Evolutionary conservation across 805 yeast genomes (phyloP).

Genomic region (Torulaspora microellipsoides): DNA sequence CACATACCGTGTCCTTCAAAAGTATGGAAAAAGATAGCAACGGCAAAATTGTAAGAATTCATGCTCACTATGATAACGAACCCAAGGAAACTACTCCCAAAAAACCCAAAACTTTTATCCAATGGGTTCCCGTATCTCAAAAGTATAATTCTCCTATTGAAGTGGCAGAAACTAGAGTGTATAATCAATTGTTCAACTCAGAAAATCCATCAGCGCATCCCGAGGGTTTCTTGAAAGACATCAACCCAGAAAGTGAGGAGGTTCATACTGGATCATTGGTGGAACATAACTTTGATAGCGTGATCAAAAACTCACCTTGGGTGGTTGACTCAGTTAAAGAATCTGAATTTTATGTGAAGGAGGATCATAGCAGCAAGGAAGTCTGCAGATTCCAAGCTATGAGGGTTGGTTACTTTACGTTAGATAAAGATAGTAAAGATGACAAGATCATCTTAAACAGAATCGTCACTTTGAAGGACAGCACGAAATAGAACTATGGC

Average conservation of each 20-base stretch:
- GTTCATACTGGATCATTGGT: constrained; percentile 61
- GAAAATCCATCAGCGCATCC: constrained; percentile 90
- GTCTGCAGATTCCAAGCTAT: constrained; percentile 97
- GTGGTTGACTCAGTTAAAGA: constrained; percentile 53
- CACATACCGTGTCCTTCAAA: constrained; percentile 70
- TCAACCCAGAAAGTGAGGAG: constrained; percentile 74
- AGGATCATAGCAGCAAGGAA: constrained; percentile 58
- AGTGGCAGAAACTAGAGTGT: constrained; percentile 75
- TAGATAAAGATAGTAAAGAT: constrained; percentile 70
- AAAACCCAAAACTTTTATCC: constrained; percentile 94
- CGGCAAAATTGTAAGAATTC: constrained; percentile 66
- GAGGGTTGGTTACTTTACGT: constrained; percentile 91
- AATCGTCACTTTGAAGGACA: constrained; percentile 87
- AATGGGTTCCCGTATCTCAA: constrained; percentile 82
- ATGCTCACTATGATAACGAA: constrained; percentile 75
- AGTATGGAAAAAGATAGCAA: constrained; percentile 50
- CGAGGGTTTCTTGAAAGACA: constrained; percentile 80
- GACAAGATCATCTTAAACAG: constrained; percentile 73
- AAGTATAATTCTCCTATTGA: constrained; percentile 58
- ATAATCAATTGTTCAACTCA: constrained; percentile 80
- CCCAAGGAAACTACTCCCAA: constrained; percentile 40
- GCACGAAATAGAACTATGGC: constrained; percentile 38
- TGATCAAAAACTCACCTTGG: constrained; percentile 71
- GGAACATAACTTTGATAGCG: constrained; percentile 71
- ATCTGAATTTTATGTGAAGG: constrained; percentile 65